Evolutionary conservation across 495 filamentous ascomycete genomes (phyloP).

Genomic region (Aspergillus asperescens): DNA sequence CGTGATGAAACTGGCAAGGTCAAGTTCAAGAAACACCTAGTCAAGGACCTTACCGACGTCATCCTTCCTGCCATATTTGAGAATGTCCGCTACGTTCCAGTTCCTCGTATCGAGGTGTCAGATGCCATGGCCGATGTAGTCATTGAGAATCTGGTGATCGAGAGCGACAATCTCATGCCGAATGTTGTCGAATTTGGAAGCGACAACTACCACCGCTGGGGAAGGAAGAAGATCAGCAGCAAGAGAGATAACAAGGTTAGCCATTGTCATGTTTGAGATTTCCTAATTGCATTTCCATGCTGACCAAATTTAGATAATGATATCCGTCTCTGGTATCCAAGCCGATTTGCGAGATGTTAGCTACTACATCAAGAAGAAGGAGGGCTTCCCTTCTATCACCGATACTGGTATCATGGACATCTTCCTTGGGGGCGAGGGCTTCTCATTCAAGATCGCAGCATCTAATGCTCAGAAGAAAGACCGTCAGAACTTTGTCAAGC

Average conservation of each 20-base stretch:
- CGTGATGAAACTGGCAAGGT: conserved; percentile 79
- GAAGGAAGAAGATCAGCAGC: conserved; percentile 77
- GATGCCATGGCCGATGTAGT: conserved; percentile 81
- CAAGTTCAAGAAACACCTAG: conserved; percentile 82
- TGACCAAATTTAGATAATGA: conserved; percentile 41
- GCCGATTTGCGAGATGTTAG: conserved; percentile 62
- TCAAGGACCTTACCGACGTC: conserved; percentile 83
- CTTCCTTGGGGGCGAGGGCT: conserved; percentile 78
- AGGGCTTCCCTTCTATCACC: conserved; percentile 86
- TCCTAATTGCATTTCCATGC: background rate
- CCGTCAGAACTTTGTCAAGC: conserved; percentile 81
- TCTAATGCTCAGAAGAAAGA: conserved; percentile 75
- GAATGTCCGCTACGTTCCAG: conserved; percentile 82
- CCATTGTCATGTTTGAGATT: background rate
- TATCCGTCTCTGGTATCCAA: conserved; percentile 85
- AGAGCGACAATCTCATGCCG: conserved; percentile 95
- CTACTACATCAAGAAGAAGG: conserved; percentile 94
- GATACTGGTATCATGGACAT: conserved; percentile 90
- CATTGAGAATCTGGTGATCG: conserved; percentile 89
- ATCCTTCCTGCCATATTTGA: conserved; percentile 84
- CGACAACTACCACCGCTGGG: conserved; percentile 95
- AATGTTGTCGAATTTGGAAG: conserved; percentile 86
- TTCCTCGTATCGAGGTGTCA: conserved; percentile 90
- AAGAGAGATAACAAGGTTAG: conserved; percentile 73
- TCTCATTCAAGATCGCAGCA: conserved; percentile 88